phyloP scores from a whole-genome alignment of 257 asterid species.

The Salvia hispanica region DNA sequence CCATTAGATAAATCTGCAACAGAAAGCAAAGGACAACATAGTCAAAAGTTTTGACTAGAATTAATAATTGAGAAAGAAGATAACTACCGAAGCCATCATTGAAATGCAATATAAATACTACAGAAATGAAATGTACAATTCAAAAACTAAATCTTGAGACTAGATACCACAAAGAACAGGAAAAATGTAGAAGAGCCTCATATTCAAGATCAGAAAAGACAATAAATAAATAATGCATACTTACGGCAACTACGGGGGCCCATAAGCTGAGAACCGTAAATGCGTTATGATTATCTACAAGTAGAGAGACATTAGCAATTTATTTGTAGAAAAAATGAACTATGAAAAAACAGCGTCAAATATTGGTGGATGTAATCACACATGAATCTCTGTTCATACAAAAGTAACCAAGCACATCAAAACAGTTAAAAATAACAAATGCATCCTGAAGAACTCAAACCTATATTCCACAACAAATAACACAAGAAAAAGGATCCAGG shows the following conservation, averaged over 20 bases:
- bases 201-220: slow-evolving; percentile 13
- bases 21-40: slow-evolving; percentile 22
- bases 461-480: slow-evolving; percentile 12
- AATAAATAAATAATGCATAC: slow-evolving; percentile 34
- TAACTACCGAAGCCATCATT: not conserved
- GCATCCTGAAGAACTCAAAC: slow-evolving; percentile 20
- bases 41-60: slow-evolving; percentile 24
- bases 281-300: slow-evolving; percentile 90
- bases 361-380: slow-evolving; percentile 8
- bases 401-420: slow-evolving; percentile 11
- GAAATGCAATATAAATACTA: slow-evolving; percentile 8
- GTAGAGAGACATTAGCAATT: slow-evolving; percentile 24
- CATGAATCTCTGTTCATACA: slow-evolving; percentile 20
- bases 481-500: slow-evolving; percentile 4
- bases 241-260: slow-evolving; percentile 90
- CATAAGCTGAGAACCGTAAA: slow-evolving; percentile 79
- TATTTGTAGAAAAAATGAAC: slow-evolving; percentile 19
- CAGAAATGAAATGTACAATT: slow-evolving; percentile 20
- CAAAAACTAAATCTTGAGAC: slow-evolving; percentile 10
- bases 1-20: slow-evolving; percentile 89
- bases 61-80: slow-evolving; percentile 12
- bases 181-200: slow-evolving; percentile 16
- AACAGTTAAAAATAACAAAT: slow-evolving; percentile 12
- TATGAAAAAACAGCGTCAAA: slow-evolving; percentile 6
- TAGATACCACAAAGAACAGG: not conserved